Evolutionary conservation across 805 yeast species (phyloP).

Genomic region (Lipomyces sp.): DNA sequence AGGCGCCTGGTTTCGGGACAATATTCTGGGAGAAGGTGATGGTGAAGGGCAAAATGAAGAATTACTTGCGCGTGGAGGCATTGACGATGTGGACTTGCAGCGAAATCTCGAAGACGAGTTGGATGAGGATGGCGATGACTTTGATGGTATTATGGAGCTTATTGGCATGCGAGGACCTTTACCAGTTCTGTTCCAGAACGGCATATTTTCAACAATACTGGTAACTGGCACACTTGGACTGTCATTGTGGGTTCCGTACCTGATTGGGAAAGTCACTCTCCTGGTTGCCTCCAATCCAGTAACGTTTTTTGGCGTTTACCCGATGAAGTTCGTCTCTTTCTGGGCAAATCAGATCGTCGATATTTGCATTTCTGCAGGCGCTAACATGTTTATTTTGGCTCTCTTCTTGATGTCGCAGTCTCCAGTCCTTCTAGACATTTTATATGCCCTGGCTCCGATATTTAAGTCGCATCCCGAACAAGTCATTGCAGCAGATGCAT

Average conservation of each 20-base stretch:
- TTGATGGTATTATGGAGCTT: slow-evolving; percentile 43
- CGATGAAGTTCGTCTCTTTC: slow-evolving; percentile 17
- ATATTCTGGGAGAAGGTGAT: slow-evolving; percentile 15
- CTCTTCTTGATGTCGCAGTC: not conserved
- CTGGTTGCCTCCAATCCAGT: slow-evolving; percentile 28
- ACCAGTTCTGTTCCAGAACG: slow-evolving; percentile 36
- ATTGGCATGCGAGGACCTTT: slow-evolving; percentile 41
- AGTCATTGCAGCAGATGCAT: slow-evolving; percentile 14
- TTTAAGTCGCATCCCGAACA: slow-evolving; percentile 17
- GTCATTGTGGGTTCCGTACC: slow-evolving; percentile 41
- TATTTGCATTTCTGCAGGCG: slow-evolving; percentile 6
- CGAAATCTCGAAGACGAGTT: slow-evolving; percentile 30
- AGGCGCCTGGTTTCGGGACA: slow-evolving; percentile 27
- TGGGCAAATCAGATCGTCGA: slow-evolving; percentile 31
- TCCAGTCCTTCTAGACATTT: not conserved
- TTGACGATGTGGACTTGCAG: slow-evolving; percentile 19
- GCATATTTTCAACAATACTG: slow-evolving; percentile 35
- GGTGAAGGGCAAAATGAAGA: slow-evolving; percentile 18
- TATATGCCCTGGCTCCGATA: slow-evolving; percentile 9
- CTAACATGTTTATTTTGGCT: not conserved
- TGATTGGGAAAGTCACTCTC: slow-evolving; percentile 36
- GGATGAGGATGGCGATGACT: slow-evolving; percentile 40
- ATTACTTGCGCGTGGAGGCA: not conserved
- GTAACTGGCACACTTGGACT: slow-evolving; percentile 29
- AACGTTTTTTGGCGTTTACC: slow-evolving; percentile 18